Conservation (phyloP, 768 basidiomycete genomes). For the Phlegmacium glaucopus region DNA sequence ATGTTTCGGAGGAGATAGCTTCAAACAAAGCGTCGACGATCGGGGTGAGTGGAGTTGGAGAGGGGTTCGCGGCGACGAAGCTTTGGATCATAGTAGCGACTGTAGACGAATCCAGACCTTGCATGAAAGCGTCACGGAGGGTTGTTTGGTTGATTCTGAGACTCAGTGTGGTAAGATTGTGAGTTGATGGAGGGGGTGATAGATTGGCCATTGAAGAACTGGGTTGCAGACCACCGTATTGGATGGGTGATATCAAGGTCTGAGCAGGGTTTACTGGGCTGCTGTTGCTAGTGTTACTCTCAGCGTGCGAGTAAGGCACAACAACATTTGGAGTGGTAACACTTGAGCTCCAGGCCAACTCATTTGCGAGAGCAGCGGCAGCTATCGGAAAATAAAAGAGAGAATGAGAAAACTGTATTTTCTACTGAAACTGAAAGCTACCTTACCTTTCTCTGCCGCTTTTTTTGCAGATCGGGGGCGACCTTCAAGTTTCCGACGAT, state of each 20-base stretch:
- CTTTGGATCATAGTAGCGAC: constrained; percentile 54
- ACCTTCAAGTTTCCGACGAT: constrained; percentile 54
- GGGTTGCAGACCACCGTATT: constrained; percentile 39
- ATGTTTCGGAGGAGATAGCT: constrained; percentile 38
- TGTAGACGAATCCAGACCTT: constrained; percentile 42
- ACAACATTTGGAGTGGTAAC: constrained; percentile 32
- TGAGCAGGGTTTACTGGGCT: constrained; percentile 32
- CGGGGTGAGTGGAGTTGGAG: constrained; percentile 45
- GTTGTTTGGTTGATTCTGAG: constrained; percentile 30
- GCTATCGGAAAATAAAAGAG: neutral
- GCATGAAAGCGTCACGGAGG: constrained; percentile 46
- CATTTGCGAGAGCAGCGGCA: constrained; percentile 18
- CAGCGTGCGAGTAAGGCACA: constrained; percentile 37
- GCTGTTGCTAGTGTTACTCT: constrained; percentile 30
- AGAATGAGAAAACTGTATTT: constrained; percentile 2
- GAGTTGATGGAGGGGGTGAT: constrained; percentile 21
- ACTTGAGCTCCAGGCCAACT: constrained; percentile 28
- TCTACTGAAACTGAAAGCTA: constrained; percentile 1
- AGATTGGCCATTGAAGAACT: constrained; percentile 21
- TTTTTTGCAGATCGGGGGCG: constrained; percentile 51
- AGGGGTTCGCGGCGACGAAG: constrained; percentile 45
- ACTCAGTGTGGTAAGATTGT: constrained; percentile 18
- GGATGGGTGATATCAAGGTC: constrained; percentile 33
- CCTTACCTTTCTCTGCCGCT: constrained; percentile 45
- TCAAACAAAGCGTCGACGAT: constrained; percentile 55